Base-by-base conservation (phyloP, 2,329 filamentous ascomycete species). In the Hypoxylon sp. region DNA sequence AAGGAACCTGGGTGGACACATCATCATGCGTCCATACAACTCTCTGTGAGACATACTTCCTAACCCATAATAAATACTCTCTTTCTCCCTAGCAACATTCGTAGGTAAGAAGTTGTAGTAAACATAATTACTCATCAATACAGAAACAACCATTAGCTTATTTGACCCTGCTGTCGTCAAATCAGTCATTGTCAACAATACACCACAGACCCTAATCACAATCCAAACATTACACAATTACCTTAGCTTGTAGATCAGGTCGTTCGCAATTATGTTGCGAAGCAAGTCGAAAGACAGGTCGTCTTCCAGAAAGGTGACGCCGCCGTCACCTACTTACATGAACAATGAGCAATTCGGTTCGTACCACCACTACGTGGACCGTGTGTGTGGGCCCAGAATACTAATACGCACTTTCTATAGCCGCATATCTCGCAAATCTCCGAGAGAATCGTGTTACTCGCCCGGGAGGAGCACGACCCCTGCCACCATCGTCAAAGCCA, bases 401-500 rank as follows among this genome's bases (percentile, higher is more conserved):
- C 66, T 69, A 54, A 70, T 42, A 17, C 35, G 9, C 24, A 37
- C 35, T 44, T 48, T 39, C 37, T 46, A 67, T 80, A 94, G 92
- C 90, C 72, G 84, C 85, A 67, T 94, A 94, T 78, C 86, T 94
- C 37, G 85, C 90, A 73, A 88, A 90, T 72, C 86, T 95, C 37
- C 90, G 92, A 73, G 88, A 86, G 73, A 92, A 87, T 79, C 89
- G 90, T 57, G 84, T 89, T 62, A 84, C 86, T 37, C 87, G 92
- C 62, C 92, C 92, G 8, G 91, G 88, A 63, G 92, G 92, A 69
- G 91, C 91, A 54, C 86, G 92, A 71, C 91, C 92, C 66, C 86
- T 85, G 60, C 86, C 87, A 22, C 76, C 80, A 5, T 74, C 79
- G 67, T 67, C 70, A 52, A 75, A 71, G 62, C 67, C 73, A 10